phyloP scores from a whole-genome alignment of 2,329 filamentous ascomycete species.

The Nannizziopsis barbatae region DNA sequence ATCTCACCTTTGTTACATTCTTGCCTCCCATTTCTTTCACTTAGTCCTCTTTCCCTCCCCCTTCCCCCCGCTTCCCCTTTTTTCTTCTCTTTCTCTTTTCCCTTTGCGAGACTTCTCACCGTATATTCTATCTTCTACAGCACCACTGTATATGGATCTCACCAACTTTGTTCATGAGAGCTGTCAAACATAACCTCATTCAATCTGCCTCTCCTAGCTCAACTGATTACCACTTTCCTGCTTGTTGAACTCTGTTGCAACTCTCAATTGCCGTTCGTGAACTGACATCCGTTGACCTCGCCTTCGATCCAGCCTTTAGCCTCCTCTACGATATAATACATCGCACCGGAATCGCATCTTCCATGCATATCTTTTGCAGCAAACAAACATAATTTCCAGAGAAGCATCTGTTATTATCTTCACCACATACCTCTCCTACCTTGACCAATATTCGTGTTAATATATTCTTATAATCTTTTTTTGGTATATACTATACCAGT shows the following conservation, averaged over 20 bases:
- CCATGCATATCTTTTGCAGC: conserved; percentile 24
- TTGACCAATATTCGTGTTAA: conserved; percentile 1
- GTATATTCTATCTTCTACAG: not conserved
- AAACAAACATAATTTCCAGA: conserved; percentile 19
- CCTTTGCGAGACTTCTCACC: conserved; percentile 7
- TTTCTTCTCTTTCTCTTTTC: conserved; percentile 14
- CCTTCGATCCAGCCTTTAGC: conserved; percentile 7
- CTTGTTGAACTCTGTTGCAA: not conserved
- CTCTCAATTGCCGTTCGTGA: not conserved
- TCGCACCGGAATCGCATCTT: conserved; percentile 2
- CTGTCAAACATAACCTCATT: conserved; percentile 13
- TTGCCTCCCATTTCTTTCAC: conserved; percentile 4
- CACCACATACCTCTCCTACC: conserved; percentile 10
- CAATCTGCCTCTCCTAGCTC: not conserved
- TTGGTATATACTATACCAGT: conserved; percentile 5
- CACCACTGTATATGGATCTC: conserved; percentile 1
- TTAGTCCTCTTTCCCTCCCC: not conserved
- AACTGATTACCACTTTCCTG: not conserved
- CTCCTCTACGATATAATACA: conserved; percentile 6
- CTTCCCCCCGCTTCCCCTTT: conserved; percentile 6
- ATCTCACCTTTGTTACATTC: conserved; percentile 2
- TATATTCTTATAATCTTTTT: conserved; percentile 12
- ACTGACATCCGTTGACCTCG: conserved; percentile 1
- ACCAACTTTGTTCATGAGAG: not conserved
- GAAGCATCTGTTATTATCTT: not conserved